Base-by-base conservation (phyloP, 208 protist genomes). In the Tritrichomonas foetus region DNA sequence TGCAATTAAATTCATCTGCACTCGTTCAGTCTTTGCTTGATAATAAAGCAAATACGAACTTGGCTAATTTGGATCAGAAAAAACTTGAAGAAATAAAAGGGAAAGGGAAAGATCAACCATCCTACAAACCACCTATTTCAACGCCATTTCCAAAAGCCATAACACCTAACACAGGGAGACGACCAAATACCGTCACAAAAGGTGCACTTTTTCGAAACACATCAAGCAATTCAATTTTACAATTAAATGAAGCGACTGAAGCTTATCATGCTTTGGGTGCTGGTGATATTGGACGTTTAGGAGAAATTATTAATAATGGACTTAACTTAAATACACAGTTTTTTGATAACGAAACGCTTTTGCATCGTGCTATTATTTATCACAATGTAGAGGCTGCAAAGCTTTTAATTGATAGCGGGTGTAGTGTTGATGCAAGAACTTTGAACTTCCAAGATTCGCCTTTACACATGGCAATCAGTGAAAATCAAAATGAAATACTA, bases 341-440 rank as follows among this genome's bases (percentile, higher is more conserved):
- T 16, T 82, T 82, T 20, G 74, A 82, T 82, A 82, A 82, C 30
- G 74, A 82, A 82, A 82, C 74, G 47, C 50, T 82, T n/a, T 27
- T 82, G 0, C 74, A 82, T 27, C 14, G 33, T 53, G 74, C 74
- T n/a, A 39, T 82, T 50, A 41, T 50, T 30, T 47, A 47, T 30
- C 11, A 82, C 16, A 39, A 30, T n/a, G 33, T 47, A 27, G 74
- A 82, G 25, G 33, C 33, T 20, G 74, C 22, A 14, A 82, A 82
- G 8, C 44, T 82, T 33, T 39, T 82, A 30, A 30, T 82, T 50
- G 74, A 50, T 41, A 47, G 50, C 30, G 74, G 74, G 0, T 30
- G 33, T 53, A 82, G 41, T 50, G 25, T 82, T 0, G 41, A 82
- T 50, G 74, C 74, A 22, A 30, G 41, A 41, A 82, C 74, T 3